Evolutionary conservation across 805 yeast species (phyloP).

Genomic region (Kodamaea leandrae): DNA sequence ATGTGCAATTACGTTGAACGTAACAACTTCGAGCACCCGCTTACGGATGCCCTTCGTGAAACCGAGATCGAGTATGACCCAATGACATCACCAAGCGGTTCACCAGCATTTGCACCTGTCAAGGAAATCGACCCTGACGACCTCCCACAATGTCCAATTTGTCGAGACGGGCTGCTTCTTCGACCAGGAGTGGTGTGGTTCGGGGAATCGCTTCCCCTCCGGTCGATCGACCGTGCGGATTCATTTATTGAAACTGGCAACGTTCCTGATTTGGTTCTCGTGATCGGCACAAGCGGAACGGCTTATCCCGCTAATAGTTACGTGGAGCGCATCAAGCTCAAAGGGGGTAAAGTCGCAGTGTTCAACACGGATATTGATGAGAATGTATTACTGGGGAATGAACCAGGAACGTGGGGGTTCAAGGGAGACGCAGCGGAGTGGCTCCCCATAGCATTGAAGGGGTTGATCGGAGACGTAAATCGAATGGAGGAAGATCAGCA

Average conservation of each 20-base stretch:
- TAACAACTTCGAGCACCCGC: conserved; percentile 54
- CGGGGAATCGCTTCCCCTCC: conserved; percentile 80
- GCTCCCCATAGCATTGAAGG: conserved; percentile 66
- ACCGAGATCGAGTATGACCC: conserved; percentile 35
- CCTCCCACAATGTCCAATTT: conserved; percentile 75
- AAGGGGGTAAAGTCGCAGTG: conserved; percentile 81
- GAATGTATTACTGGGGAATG: conserved; percentile 39
- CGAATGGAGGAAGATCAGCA: background rate
- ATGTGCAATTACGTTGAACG: conserved; percentile 60
- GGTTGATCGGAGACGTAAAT: conserved; percentile 26
- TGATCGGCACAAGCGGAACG: conserved; percentile 80
- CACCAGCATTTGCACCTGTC: conserved; percentile 49
- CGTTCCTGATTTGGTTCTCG: conserved; percentile 68
- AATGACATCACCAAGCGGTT: conserved; percentile 15
- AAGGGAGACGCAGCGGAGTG: conserved; percentile 75
- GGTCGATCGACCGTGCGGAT: conserved; percentile 64
- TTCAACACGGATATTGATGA: conserved; percentile 70
- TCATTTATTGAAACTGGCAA: conserved; percentile 54
- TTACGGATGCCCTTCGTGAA: conserved; percentile 50
- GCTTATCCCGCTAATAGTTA: conserved; percentile 94
- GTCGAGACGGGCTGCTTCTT: conserved; percentile 56
- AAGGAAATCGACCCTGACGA: conserved; percentile 47
- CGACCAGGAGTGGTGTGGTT: conserved; percentile 95
- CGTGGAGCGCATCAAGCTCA: conserved; percentile 67
- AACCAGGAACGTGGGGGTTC: conserved; percentile 61